phyloP scores from a whole-genome alignment of 2,329 filamentous ascomycete genomes.

The Lojkania enalia region DNA sequence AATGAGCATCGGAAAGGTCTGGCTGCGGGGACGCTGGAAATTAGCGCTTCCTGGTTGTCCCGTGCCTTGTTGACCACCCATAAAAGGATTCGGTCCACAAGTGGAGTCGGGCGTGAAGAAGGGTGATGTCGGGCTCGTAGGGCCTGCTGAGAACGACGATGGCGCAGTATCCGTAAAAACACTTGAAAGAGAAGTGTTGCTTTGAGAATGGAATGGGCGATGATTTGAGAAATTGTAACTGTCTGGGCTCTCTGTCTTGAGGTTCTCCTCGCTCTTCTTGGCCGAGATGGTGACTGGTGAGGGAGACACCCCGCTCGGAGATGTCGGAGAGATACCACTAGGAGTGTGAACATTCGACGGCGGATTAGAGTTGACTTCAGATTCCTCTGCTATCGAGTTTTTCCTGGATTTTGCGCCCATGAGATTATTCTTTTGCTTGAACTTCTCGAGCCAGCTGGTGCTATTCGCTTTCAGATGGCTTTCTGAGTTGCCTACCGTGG shows the following conservation, averaged over 20 bases:
- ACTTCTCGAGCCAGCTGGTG: conserved; percentile 85
- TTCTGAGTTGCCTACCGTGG: conserved; percentile 71
- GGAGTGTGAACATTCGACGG: conserved; percentile 65
- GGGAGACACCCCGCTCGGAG: conserved; percentile 68
- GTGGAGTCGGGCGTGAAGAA: conserved; percentile 79
- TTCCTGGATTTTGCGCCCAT: conserved; percentile 59
- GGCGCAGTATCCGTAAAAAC: conserved; percentile 67
- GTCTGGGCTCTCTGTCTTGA: conserved; percentile 62
- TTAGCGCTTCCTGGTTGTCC: conserved; percentile 55
- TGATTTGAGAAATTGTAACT: conserved; percentile 64
- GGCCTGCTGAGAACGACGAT: conserved; percentile 68
- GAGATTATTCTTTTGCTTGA: conserved; percentile 84
- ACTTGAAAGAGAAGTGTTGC: conserved; percentile 67
- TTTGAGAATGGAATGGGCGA: conserved; percentile 67
- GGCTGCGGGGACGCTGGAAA: conserved; percentile 78
- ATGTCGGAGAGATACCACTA: conserved; percentile 70
- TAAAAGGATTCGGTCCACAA: conserved; percentile 63
- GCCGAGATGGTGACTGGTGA: conserved; percentile 67
- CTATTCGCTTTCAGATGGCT: conserved; percentile 72
- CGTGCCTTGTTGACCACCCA: conserved; percentile 54
- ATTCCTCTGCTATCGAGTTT: conserved; percentile 65
- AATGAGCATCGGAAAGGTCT: conserved; percentile 75
- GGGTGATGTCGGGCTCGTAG: conserved; percentile 73
- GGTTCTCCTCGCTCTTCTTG: conserved; percentile 69
- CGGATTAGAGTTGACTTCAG: conserved; percentile 63